Base-by-base conservation (phyloP, 257 asterid species). In the Ajuga chamaepitys region DNA sequence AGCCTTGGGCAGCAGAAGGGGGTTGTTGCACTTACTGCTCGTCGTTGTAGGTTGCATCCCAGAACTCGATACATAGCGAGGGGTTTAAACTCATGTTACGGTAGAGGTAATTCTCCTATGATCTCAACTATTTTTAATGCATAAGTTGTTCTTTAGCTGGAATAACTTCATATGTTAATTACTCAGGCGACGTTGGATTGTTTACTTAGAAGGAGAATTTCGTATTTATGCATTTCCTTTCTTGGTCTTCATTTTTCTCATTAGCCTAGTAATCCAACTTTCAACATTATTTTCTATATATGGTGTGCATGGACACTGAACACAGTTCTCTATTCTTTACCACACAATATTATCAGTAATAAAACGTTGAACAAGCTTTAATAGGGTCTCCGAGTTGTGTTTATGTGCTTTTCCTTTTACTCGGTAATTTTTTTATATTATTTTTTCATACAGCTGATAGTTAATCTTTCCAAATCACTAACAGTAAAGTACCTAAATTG, bases 11-110 rank as follows among this genome's bases (percentile, higher is more conserved):
- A 93, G 81, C 82, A 80, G 74, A 97, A 93, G 79, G 99, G 99
- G 58, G n/a, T 93, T 73, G 88, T 89, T 74, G 90, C 96, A 64
- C 97, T 93, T 72, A 81, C 73, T 76, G 99, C 99, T 60, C 96
- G 97, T 64, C 97, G 97, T 59, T 87, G 97, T 80, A 86, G 93
- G 85, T 78, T 93, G 79, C 99, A 93, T 83, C 99, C 99, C 74
- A 97, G 99, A 78, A 93, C 99, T 67, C 86, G 99, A 59, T 93
- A 89, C 78, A 70, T 89, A 76, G 99, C 96, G 26, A 85, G 99
- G 86, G 99, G 99, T 62, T 66, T 90, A 75, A 93, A 93, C 82
- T 86, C 96, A 42, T 93, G 99, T 80, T 88, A 80, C 76, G 78
- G 97, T 74, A 93, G 97, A 72, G 97, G 99, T 93, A 83, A 6